Evolutionary conservation across 106 monocot species (phyloP), one percentile per base, ranked within the genome.

Genomic region (Amphibolis antarctica): DNA sequence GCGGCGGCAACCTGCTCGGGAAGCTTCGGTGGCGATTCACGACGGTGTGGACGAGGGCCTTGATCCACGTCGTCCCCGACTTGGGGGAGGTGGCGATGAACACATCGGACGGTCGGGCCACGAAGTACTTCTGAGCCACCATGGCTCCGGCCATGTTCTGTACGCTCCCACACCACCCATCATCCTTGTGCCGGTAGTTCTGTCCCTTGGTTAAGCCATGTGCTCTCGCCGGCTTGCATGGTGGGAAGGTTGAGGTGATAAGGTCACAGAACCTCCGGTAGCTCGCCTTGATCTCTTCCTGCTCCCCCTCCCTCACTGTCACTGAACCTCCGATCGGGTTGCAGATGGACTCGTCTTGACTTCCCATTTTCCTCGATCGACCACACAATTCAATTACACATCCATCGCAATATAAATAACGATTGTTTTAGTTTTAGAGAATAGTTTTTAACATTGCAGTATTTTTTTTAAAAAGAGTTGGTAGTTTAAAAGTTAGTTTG

Each of bases 1-100:
- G 69, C 7, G 30, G 36, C 1, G 5, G 18, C 10, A 42, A 36
- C n/a, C n/a, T n/a, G n/a, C n/a, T n/a, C 27, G 31, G 17, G 44
- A 12, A 24, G n/a, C 9, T 29, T 45, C 28, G 15, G 58, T 28
- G 1, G 46, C 58, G 25, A 46, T 47, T 44, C 26, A 28, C n/a
- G 43, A 69, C 9, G 7, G 69, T 45, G 59, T 28, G 46, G 47
- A 47, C 58, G 26, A 69, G 58, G 26, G 58, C 58, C 10, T 69
- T 69, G 23, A 46, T 23, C 69, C 58, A 69, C 5, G 69, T 69
- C 10, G 58, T 59, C 19, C 69, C 45, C 25, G 23, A 58, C 12
- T 46, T 57, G 22, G 56, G 58, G 44, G 9, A 18, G n/a, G 24
- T 28, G 27, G 25, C 42, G 26, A 69, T 18, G 59, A 69, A 14